Evolutionary conservation across 495 filamentous ascomycete genomes (phyloP).

Genomic region (Annulohypoxylon bovei): DNA sequence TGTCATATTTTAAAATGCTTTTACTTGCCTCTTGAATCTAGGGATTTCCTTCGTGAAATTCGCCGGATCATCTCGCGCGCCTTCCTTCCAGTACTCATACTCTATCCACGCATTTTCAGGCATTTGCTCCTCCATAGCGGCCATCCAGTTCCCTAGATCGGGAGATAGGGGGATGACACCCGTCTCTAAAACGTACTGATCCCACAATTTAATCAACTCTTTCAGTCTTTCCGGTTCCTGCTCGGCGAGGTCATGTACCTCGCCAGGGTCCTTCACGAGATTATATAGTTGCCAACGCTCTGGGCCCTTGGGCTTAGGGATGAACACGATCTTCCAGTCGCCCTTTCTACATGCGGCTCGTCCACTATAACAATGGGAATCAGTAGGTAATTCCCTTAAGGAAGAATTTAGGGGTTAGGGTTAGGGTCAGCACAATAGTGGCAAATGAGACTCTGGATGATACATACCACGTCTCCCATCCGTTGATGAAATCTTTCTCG

Average conservation of each 20-base stretch:
- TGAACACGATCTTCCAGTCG: conserved; percentile 54
- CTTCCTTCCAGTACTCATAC: conserved; percentile 74
- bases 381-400: too few relatives aligned
- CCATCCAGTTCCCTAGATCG: conserved; percentile 56
- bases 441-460: too few relatives aligned
- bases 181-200: conserved; percentile 65
- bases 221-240: conserved; percentile 43
- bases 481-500: conserved; percentile 50
- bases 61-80: conserved; percentile 65
- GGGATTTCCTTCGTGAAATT: conserved; percentile 64
- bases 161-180: conserved; percentile 58
- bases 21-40: conserved; percentile 62
- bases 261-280: conserved; percentile 52
- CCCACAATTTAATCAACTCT: conserved; percentile 52
- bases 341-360: conserved; percentile 52
- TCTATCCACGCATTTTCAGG: conserved; percentile 74
- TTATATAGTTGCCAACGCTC: conserved; percentile 53
- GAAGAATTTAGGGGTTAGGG: too few relatives aligned
- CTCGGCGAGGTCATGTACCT: conserved; percentile 51
- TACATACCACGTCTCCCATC: conserved; percentile 56
- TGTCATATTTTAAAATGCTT: conserved; percentile 41
- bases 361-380: too few relatives aligned
- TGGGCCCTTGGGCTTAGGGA: conserved; percentile 47
- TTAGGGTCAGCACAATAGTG: too few relatives aligned
- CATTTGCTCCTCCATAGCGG: conserved; percentile 73